Evolutionary conservation across 768 basidiomycete species (phyloP), one percentile per base, ranked within the genome.

Genomic region (Rossbeevera mucosa): DNA sequence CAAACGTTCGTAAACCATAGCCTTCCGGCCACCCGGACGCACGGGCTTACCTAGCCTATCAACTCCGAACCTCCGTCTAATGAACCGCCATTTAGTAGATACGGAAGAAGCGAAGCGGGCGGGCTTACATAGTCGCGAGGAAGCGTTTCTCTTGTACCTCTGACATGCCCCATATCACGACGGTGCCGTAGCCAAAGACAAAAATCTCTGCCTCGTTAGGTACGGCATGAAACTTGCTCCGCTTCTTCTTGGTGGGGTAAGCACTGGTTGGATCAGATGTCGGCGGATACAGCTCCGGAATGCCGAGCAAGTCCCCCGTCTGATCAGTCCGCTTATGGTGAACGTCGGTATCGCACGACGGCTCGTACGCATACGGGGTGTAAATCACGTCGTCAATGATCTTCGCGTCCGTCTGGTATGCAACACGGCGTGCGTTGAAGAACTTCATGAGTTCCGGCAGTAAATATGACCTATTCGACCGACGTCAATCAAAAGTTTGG

Each of bases 111-210:
- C 31, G 33, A 44, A 47, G 40, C 48, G 28, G 33, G 28, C n/a
- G 14, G 25, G 75, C 90, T 71, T 63, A 94, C 94, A 97, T 80
- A 20, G 93, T 94, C 24, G 88, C 83, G 55, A 97, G 72, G 62
- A 97, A 93, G 8, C 93, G 78, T 67, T 81, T 88, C 74, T 97
- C 94, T 63, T 96, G 91, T 5, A 82, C 75, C 66, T 96, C 92
- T 33, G 90, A 86, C 94, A 97, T 96, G 22, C 94, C 94, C 94
- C 94, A 97, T 47, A 95, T 90, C 22, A 97, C 94, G 24, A 95
- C 89, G 0, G 91, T 94, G 12, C 94, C 94, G 65, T 95, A 96
- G 56, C 87, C 81, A 70, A 96, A 97, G 58, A 96, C 72, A 68
- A 95, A 96, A 50, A 96, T 88, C 69, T 96, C 94, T 8, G 89